Evolutionary conservation across 768 basidiomycete genomes (phyloP).

Genomic region (Auriscalpium microsporum): DNA sequence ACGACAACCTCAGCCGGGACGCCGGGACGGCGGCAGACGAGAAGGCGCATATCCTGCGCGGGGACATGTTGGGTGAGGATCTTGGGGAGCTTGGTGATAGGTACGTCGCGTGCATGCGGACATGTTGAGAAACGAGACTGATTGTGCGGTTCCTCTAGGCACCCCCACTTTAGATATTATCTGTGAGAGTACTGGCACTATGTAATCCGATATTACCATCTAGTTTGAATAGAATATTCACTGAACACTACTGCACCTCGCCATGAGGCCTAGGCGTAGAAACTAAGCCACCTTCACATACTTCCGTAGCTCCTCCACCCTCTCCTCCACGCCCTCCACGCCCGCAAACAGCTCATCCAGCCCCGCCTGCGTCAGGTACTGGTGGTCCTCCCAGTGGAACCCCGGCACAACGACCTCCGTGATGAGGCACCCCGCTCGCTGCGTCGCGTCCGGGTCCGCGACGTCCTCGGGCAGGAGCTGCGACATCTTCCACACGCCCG

Average conservation of each 20-base stretch:
- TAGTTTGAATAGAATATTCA: no score
- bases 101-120: slow-evolving; percentile 9
- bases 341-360: slow-evolving; percentile 29
- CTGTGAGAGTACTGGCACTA: not conserved
- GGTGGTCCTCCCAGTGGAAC: slow-evolving; percentile 45
- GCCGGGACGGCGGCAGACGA: slow-evolving; percentile 9
- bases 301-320: slow-evolving; percentile 7
- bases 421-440: slow-evolving; percentile 42
- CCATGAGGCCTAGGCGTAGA: no score
- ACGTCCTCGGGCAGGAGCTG: slow-evolving; percentile 39
- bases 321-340: slow-evolving; percentile 19
- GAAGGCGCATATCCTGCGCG: not conserved
- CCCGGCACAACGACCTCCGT: slow-evolving; percentile 54
- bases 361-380: slow-evolving; percentile 29
- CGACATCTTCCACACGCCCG: slow-evolving; percentile 47
- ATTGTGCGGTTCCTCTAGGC: slow-evolving; percentile 1
- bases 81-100: slow-evolving; percentile 22
- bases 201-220: no score
- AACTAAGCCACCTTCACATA: slow-evolving; percentile 13
- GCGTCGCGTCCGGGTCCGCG: slow-evolving; percentile 25
- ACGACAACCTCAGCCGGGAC: slow-evolving; percentile 18
- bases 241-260: no score
- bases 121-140: not conserved
- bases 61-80: slow-evolving; percentile 20
- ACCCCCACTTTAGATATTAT: slow-evolving; percentile 17